Percentiles rank a stretch among this genome's conserved stretches.
phyloP scores from a whole-genome alignment of 2,329 filamentous ascomycete genomes.

The Ceratocystis papillata region DNA sequence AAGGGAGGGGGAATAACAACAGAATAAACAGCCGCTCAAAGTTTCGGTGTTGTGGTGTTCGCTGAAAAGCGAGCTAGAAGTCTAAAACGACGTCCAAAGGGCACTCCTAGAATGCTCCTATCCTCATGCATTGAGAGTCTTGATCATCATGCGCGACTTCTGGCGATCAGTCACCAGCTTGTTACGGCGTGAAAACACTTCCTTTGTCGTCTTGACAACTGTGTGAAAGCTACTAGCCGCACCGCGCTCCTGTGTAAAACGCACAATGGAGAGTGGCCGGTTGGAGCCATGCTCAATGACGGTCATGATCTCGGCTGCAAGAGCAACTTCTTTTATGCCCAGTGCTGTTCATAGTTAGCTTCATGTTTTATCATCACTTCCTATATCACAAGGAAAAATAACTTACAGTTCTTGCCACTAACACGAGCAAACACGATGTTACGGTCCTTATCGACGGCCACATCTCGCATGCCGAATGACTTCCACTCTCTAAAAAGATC shows the following conservation, averaged over 20 bases:
- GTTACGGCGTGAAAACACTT: constrained; percentile 53
- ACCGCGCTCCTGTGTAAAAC: constrained; percentile 83
- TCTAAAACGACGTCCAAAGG: not conserved
- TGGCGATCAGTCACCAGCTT: constrained; percentile 58
- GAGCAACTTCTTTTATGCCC: constrained; percentile 74
- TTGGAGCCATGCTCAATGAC: constrained; percentile 76
- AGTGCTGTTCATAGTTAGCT: constrained; percentile 45
- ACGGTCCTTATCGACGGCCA: constrained; percentile 66
- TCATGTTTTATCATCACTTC: not conserved
- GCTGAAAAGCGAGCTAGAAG: constrained; percentile 6
- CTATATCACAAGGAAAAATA: too few species aligned
- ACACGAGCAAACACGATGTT: constrained; percentile 74
- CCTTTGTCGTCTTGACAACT: constrained; percentile 65
- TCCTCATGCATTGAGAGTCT: constrained; percentile 38
- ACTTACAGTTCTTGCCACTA: constrained; percentile 65
- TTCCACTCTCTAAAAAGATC: constrained; percentile 69
- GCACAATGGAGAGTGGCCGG: constrained; percentile 65
- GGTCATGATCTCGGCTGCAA: constrained; percentile 78
- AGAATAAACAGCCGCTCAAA: not conserved
- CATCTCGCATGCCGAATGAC: constrained; percentile 66
- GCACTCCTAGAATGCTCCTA: not conserved
- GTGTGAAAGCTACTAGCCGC: constrained; percentile 80
- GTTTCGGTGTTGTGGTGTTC: not conserved
- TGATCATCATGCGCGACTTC: constrained; percentile 63
- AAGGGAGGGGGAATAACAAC: not conserved